Base-by-base conservation (phyloP, 768 basidiomycete genomes). In the Porpolomopsis calyptriformis region DNA sequence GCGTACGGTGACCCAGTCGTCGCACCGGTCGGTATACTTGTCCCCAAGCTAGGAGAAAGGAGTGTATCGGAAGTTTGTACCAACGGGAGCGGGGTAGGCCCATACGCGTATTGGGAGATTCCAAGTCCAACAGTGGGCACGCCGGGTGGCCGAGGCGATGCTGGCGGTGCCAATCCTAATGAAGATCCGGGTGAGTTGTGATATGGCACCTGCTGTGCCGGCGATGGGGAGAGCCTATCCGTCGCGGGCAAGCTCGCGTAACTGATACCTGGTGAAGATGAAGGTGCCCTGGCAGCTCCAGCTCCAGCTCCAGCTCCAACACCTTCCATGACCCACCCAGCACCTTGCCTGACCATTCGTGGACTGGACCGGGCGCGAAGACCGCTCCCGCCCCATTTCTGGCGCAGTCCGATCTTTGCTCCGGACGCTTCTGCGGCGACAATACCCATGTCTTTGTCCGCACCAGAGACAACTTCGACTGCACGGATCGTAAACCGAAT, bases 331-430 rank as follows among this genome's bases (percentile, higher is more conserved):
- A 45, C 46, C 39, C 23, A 41, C 5, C 36, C 27, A 11, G 12
- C 29, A 2, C 46, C 46, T 22, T 25, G 37, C 16, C 24, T 19
- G 22, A 27, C 38, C 23, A 43, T 70, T 78, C 80, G 82, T 2
- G 76, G 74, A 23, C 52, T 63, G 10, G 80, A 80, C 2, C 85
- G 74, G 4, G 83, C 55, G 25, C 82, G 77, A 1, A 90, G 66
- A 43, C 79, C 71, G 3, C 69, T 65, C 8, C 86, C 82, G 2
- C 69, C 72, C 79, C 85, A 87, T 57, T 84, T 85, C 34, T 70
- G 69, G 45, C 82, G 71, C 2, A 79, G 60, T 2, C 73, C 70
- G 12, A 65, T 60, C 47, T 73, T 70, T 39, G 74, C 73, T n/a
- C 76, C 70, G 1, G 74, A 70, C 2, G 82, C 67, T 55, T 84